A percentile compares a stretch with the other conserved stretches of the same genome.
phyloP scores from a whole-genome alignment of 768 basidiomycete genomes.

The Lactarius indigo region DNA sequence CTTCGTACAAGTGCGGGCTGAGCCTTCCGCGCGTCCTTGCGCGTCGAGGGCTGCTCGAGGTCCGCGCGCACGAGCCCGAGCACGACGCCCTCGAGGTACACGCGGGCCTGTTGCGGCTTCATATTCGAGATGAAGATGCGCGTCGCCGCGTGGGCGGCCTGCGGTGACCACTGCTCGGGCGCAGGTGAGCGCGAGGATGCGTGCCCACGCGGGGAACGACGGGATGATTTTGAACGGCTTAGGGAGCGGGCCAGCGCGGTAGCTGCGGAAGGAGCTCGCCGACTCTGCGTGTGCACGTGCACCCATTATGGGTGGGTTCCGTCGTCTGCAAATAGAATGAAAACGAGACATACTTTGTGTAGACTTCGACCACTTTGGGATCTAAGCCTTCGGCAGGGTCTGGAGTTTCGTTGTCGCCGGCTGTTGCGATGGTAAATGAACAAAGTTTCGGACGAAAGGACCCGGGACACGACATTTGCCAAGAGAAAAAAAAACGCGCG shows the following conservation, averaged over 20 bases:
- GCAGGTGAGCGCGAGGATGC: conserved; percentile 88
- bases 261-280: conserved; percentile 83
- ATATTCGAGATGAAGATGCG: conserved; percentile 95
- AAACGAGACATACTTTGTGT: conserved; percentile 71
- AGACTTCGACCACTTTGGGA: conserved; percentile 89
- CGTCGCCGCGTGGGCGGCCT: conserved; percentile 91
- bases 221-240: conserved; percentile 99
- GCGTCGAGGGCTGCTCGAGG: conserved; percentile 47
- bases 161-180: conserved; percentile 93
- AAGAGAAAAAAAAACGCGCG: background rate
- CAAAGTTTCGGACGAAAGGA: background rate
- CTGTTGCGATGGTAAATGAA: conserved; percentile 37
- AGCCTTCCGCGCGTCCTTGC: conserved; percentile 72
- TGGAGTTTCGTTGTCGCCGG: conserved; percentile 45
- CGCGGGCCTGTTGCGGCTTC: conserved; percentile 90
- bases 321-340: background rate
- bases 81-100: conserved; percentile 89
- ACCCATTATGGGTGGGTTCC: background rate
- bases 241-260: conserved; percentile 91
- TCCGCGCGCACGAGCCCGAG: conserved; percentile 88
- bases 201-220: conserved; percentile 92
- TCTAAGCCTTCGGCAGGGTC: conserved; percentile 88
- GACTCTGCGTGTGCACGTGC: conserved; percentile 53
- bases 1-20: conserved; percentile 90
- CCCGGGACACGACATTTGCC: background rate